These are phyloP conservation scores for Salix viminalis DNA, from an alignment of 345 rosid genomes.

Conservation along the genomic window DNA sequence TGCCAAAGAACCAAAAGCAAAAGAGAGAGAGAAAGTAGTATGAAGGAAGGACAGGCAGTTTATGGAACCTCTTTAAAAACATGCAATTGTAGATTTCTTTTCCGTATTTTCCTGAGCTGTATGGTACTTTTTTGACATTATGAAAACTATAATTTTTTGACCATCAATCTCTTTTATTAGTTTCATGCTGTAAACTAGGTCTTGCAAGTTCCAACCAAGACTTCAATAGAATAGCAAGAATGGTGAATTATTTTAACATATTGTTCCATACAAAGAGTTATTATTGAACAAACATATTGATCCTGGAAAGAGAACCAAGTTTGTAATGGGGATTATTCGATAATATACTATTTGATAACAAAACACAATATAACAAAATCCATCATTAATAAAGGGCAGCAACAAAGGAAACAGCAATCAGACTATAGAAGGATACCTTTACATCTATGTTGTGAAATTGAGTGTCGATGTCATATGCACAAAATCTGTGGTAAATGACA, in stretches of 20 bases:
- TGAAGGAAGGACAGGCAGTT: not conserved
- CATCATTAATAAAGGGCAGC: not conserved
- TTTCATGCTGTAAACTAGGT: not conserved
- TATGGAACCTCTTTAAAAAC: not conserved
- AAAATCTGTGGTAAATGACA: conserved; percentile 46
- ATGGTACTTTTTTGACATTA: not conserved
- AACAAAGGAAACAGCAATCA: not conserved
- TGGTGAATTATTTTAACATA: not conserved
- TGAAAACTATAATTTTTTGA: not conserved
- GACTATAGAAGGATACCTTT: conserved; percentile 43
- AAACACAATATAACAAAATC: not conserved
- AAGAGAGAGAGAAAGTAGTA: not conserved
- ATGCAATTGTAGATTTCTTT: not conserved
- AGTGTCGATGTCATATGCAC: conserved; percentile 72
- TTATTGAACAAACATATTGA: not conserved
- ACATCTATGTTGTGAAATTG: conserved; percentile 64
- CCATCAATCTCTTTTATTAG: not conserved
- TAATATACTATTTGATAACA: not conserved
- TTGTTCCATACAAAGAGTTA: not conserved
- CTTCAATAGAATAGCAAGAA: not conserved
- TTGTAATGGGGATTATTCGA: not conserved
- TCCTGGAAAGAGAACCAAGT: not conserved
- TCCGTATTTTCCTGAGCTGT: not conserved
- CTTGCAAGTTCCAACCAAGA: not conserved
- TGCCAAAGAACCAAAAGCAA: not conserved